Evolutionary conservation across 164 flowering plant genomes (phyloP).

Genomic region (Liquidambar formosana): DNA sequence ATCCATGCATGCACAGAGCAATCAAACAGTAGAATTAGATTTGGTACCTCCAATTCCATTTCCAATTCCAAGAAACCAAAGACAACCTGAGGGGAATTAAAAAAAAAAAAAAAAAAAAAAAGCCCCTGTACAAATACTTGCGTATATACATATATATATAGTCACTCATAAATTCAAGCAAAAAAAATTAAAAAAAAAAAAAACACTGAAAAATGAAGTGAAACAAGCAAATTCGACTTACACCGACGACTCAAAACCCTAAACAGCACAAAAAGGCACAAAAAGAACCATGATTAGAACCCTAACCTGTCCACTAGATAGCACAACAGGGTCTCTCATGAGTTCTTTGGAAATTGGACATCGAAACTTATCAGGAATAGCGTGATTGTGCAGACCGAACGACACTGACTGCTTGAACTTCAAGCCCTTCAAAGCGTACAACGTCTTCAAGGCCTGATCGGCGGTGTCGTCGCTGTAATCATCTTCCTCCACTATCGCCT

Average conservation of each 20-base stretch:
- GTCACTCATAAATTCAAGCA: too few species aligned
- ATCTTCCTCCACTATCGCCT: slow-evolving; percentile 34
- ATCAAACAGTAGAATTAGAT: too few species aligned
- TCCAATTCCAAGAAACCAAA: too few species aligned
- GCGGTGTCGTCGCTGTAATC: slow-evolving; percentile 24
- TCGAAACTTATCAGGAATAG: slow-evolving; percentile 50
- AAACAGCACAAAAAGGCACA: background rate
- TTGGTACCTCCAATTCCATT: too few species aligned
- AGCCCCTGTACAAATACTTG: too few species aligned
- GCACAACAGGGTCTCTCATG: slow-evolving; percentile 73
- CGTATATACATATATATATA: background rate
- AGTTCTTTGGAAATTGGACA: slow-evolving; percentile 68
- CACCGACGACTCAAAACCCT: background rate
- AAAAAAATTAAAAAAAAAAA: background rate
- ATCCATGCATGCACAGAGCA: too few species aligned
- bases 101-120: too few species aligned
- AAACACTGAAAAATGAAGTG: background rate
- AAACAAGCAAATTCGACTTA: background rate
- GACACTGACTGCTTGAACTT: slow-evolving; percentile 30
- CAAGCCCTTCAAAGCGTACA: slow-evolving; percentile 43
- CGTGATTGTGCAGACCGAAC: slow-evolving; percentile 7
- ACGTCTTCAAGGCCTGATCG: slow-evolving; percentile 36
- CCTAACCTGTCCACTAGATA: slow-evolving; percentile 69
- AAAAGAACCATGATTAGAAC: background rate
- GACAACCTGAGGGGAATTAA: too few species aligned